phyloP scores from a whole-genome alignment of 768 basidiomycete genomes.

The Strobilomyces dryophilus region DNA sequence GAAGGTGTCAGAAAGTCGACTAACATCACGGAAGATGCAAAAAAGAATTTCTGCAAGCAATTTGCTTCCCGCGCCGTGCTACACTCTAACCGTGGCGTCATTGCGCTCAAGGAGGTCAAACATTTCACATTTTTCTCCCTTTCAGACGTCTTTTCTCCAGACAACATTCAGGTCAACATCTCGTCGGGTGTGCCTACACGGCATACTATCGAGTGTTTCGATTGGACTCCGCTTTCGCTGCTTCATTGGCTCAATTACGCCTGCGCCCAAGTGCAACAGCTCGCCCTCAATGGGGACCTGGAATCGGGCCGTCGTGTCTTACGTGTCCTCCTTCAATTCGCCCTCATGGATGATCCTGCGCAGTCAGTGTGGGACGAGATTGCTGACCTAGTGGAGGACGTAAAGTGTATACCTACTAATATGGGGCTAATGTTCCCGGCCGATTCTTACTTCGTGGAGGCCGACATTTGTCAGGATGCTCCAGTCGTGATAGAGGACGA shows the following conservation, averaged over 20 bases:
- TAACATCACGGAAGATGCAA: background rate
- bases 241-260: constrained; percentile 70
- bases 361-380: constrained; percentile 52
- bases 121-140: constrained; percentile 54
- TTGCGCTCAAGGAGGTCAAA: constrained; percentile 56
- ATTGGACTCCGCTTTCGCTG: constrained; percentile 71
- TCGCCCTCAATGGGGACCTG: constrained; percentile 12
- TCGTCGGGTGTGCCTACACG: constrained; percentile 52
- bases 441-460: constrained; percentile 79
- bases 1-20: background rate
- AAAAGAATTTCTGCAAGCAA: constrained; percentile 5
- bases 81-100: background rate
- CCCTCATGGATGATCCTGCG: constrained; percentile 60
- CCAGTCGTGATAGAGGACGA: constrained; percentile 1
- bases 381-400: constrained; percentile 41
- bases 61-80: constrained; percentile 45
- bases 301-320: constrained; percentile 55
- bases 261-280: constrained; percentile 32
- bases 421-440: constrained; percentile 63
- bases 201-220: constrained; percentile 43
- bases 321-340: constrained; percentile 63
- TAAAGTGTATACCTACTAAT: constrained; percentile 70
- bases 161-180: constrained; percentile 65
- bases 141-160: constrained; percentile 66
- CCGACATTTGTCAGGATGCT: constrained; percentile 59